Evolutionary conservation across 306 rosid species (phyloP).

Genomic region (Datisca glomerata): DNA sequence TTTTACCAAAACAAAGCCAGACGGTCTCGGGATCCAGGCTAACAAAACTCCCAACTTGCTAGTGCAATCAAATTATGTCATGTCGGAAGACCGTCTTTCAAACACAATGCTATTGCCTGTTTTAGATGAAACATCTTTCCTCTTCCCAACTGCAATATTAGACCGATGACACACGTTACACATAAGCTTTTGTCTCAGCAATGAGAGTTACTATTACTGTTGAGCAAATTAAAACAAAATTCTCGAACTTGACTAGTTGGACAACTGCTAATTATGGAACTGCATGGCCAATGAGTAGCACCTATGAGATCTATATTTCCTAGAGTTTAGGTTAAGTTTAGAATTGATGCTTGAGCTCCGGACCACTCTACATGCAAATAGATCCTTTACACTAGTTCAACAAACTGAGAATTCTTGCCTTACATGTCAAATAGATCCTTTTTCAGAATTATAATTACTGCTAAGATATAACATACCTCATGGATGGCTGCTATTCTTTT

Average conservation of each 20-base stretch:
- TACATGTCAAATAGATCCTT: neutral
- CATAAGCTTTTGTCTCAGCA: slow-evolving; percentile 4
- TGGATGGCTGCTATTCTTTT: slow-evolving; percentile 51
- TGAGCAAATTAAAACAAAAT: too few species aligned
- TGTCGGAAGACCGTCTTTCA: slow-evolving; percentile 33
- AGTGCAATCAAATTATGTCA: neutral
- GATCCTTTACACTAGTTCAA: neutral
- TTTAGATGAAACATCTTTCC: slow-evolving; percentile 69
- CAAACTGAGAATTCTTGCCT: neutral
- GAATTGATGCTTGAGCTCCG: too few species aligned
- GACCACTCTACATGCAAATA: too few species aligned
- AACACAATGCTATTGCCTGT: slow-evolving; percentile 46
- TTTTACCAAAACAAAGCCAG: too few species aligned
- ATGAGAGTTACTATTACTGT: neutral
- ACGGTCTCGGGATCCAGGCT: too few species aligned
- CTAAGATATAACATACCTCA: slow-evolving; percentile 42
- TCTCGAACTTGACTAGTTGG: too few species aligned
- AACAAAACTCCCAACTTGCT: neutral
- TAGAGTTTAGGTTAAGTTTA: too few species aligned
- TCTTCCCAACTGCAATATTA: slow-evolving; percentile 50
- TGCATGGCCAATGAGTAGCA: too few species aligned
- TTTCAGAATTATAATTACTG: slow-evolving; percentile 7
- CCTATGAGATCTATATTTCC: too few species aligned
- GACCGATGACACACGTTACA: too few species aligned
- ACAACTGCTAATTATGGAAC: too few species aligned